Evolutionary conservation across 495 filamentous ascomycete species (phyloP).

Genomic region (Neurospora sp.): DNA sequence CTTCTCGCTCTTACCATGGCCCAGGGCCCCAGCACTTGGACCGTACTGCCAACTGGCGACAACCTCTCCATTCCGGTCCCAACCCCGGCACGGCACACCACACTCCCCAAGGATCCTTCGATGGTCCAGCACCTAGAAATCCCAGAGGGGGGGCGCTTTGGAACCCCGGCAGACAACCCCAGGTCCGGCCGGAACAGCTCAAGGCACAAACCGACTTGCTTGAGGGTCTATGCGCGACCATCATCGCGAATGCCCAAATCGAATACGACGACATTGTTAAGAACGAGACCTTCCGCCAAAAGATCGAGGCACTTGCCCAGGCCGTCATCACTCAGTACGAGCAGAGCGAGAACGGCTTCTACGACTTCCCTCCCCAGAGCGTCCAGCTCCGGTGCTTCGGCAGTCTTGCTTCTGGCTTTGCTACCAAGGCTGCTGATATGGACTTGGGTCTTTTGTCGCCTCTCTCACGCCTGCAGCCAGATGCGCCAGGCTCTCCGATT

Average conservation of each 20-base stretch:
- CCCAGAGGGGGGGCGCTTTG: slow-evolving; percentile 7
- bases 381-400: slow-evolving; percentile 61
- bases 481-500: slow-evolving; percentile 42
- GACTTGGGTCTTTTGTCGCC: slow-evolving; percentile 59
- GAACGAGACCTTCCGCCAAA: slow-evolving; percentile 52
- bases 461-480: slow-evolving; percentile 36
- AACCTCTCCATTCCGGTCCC: slow-evolving; percentile 5
- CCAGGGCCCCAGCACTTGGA: slow-evolving; percentile 10
- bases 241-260: slow-evolving; percentile 38
- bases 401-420: slow-evolving; percentile 64
- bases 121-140: slow-evolving; percentile 6
- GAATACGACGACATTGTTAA: slow-evolving; percentile 41
- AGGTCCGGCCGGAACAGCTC: slow-evolving; percentile 24
- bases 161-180: slow-evolving; percentile 7
- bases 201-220: slow-evolving; percentile 35
- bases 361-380: slow-evolving; percentile 33
- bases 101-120: slow-evolving; percentile 1
- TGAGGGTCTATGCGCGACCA: slow-evolving; percentile 29
- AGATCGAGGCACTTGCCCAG: slow-evolving; percentile 47
- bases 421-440: slow-evolving; percentile 64
- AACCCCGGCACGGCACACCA: slow-evolving; percentile 3
- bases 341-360: slow-evolving; percentile 17
- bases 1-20: slow-evolving; percentile 20
- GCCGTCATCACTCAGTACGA: slow-evolving; percentile 43
- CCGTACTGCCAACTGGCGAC: slow-evolving; percentile 7